Percentiles rank a stretch among this genome's conserved stretches.
Evolutionary conservation across 768 basidiomycete species (phyloP).

Genomic region (Pluteus cervinus): DNA sequence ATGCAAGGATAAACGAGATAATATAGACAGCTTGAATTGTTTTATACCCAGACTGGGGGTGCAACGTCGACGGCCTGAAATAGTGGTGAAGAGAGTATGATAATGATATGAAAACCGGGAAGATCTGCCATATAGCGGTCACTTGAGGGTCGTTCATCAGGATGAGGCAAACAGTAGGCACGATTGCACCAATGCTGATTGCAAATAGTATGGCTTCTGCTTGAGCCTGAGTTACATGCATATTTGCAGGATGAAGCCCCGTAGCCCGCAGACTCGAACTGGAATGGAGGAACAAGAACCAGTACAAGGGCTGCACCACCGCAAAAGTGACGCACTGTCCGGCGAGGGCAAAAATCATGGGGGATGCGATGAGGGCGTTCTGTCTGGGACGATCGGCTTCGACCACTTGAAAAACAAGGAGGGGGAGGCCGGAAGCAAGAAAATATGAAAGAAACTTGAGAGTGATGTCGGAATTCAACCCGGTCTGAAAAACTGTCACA

Average conservation of each 20-base stretch:
- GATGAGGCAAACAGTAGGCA: constrained; percentile 44
- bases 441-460: constrained; percentile 31
- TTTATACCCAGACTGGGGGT: constrained; percentile 28
- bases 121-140: constrained; percentile 51
- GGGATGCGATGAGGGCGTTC: constrained; percentile 30
- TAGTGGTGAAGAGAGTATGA: constrained; percentile 32
- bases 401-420: constrained; percentile 36
- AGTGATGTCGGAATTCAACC: constrained; percentile 22
- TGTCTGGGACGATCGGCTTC: constrained; percentile 37
- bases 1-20: constrained; percentile 31
- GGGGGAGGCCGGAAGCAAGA: constrained; percentile 23
- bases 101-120: constrained; percentile 41
- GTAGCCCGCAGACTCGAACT: constrained; percentile 19
- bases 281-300: constrained; percentile 37
- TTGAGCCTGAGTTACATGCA: constrained; percentile 41
- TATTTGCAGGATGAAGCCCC: constrained; percentile 12
- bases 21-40: constrained; percentile 33
- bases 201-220: constrained; percentile 50
- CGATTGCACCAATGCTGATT: constrained; percentile 33
- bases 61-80: constrained; percentile 27
- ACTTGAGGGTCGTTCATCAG: constrained; percentile 31
- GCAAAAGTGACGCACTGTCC: constrained; percentile 37
- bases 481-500: constrained; percentile 42
- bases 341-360: constrained; percentile 33
- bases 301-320: constrained; percentile 40